A percentile compares a stretch with the other conserved stretches of the same genome.
Conservation (phyloP, 192 early-diverging fungal species). For the Lobosporangium transversale region DNA sequence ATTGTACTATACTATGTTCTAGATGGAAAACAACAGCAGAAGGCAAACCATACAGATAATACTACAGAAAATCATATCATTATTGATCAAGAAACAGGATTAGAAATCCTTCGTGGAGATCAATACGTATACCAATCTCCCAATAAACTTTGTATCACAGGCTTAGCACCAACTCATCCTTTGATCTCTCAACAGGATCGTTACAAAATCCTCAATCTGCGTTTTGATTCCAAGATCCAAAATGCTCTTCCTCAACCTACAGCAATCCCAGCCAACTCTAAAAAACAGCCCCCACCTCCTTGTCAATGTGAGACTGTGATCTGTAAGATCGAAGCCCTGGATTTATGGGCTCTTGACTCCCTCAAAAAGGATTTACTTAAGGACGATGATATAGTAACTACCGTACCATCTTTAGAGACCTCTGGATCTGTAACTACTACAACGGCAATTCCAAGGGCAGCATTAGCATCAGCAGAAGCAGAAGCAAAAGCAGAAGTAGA, state of each 20-base stretch:
- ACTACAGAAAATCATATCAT: conserved; percentile 19
- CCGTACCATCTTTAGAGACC: too few relatives aligned
- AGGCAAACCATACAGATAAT: too few relatives aligned
- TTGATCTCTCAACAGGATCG: conserved; percentile 21
- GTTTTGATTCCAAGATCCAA: conserved; percentile 27
- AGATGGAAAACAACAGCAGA: conserved; percentile 30
- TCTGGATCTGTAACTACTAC: too few relatives aligned
- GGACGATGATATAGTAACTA: neutral
- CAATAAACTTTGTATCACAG: conserved; percentile 47
- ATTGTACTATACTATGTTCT: neutral
- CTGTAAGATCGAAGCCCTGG: conserved; percentile 36
- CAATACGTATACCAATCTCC: conserved; percentile 50
- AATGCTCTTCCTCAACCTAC: conserved; percentile 35
- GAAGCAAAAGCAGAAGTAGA: neutral
- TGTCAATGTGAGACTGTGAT: conserved; percentile 42
- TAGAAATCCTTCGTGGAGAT: conserved; percentile 29
- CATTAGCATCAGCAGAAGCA: conserved; percentile 1
- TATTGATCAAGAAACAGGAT: conserved; percentile 31
- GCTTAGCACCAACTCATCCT: conserved; percentile 41
- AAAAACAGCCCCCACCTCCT: conserved; percentile 36
- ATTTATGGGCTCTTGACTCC: conserved; percentile 9
- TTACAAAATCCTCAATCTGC: conserved; percentile 34
- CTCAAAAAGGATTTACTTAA: neutral
- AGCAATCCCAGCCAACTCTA: conserved; percentile 30
- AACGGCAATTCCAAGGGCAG: neutral